A percentile compares a stretch with the other conserved stretches of the same genome.
Evolutionary conservation across 2,329 filamentous ascomycete species (phyloP).

Genomic region (Thelonectria rubi): DNA sequence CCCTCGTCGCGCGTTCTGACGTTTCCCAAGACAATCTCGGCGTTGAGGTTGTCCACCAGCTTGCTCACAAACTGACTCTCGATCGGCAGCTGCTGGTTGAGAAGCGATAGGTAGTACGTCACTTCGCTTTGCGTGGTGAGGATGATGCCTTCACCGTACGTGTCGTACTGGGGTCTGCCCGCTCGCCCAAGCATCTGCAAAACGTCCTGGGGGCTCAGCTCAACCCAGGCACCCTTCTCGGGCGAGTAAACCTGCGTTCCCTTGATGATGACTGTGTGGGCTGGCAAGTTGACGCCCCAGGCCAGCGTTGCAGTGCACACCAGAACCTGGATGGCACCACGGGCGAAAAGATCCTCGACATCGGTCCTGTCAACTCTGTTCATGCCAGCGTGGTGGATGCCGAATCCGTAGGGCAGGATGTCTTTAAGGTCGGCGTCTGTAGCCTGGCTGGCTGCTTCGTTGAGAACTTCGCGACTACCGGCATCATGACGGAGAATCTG

Average conservation of each 20-base stretch:
- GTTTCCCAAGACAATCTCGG: slow-evolving; percentile 94
- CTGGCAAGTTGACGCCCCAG: slow-evolving; percentile 98
- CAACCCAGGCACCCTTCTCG: slow-evolving; percentile 98
- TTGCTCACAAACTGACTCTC: slow-evolving; percentile 96
- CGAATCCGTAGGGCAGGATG: slow-evolving; percentile 93
- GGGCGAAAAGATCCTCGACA: slow-evolving; percentile 92
- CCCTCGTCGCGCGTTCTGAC: slow-evolving; percentile 91
- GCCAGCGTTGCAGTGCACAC: slow-evolving; percentile 98
- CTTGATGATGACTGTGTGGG: slow-evolving; percentile 98
- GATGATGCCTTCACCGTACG: slow-evolving; percentile 97
- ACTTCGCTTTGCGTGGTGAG: slow-evolving; percentile 96
- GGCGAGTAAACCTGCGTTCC: slow-evolving; percentile 98
- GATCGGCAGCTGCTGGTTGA: slow-evolving; percentile 97
- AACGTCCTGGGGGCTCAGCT: slow-evolving; percentile 95
- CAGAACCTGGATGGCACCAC: slow-evolving; percentile 91
- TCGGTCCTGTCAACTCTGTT: slow-evolving; percentile 92
- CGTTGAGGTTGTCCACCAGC: slow-evolving; percentile 94
- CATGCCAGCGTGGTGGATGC: slow-evolving; percentile 98
- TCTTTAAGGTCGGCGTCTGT: slow-evolving; percentile 92
- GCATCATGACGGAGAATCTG: slow-evolving; percentile 94
- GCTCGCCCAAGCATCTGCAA: slow-evolving; percentile 98
- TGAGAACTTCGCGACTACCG: slow-evolving; percentile 86
- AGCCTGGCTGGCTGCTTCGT: slow-evolving; percentile 83
- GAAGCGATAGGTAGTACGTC: slow-evolving; percentile 94
- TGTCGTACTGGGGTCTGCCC: slow-evolving; percentile 95